Evolutionary conservation across 257 asterid species (phyloP), one percentile per base, ranked within the genome.

Genomic region (Solanum lycopersicoides): DNA sequence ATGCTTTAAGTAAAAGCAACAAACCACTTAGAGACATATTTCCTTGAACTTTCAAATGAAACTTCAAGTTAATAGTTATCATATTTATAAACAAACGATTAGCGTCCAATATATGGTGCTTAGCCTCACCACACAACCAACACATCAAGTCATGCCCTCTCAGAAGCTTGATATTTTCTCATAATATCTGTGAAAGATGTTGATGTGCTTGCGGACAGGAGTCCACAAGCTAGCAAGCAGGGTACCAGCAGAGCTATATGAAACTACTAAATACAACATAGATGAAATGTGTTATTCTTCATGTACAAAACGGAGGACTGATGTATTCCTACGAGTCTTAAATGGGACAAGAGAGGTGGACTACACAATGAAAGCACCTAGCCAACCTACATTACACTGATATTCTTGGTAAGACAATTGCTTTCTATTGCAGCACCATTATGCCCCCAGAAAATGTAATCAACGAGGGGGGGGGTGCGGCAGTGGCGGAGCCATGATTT

Each of bases 101-200:
- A 44, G n/a, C 9, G 39, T 77, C 35, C 23, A 77, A 44, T 9
- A 77, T 8, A 42, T n/a, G 60, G 83, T 13, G 23, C 83, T 76
- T 76, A 77, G 63, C 83, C 37, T 42, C 83, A 77, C 39, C 9
- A 59, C 60, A 42, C 83, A 76, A 76, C 83, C 13, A 76, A 76
- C 83, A 77, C 63, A 42, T 42, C 83, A 47, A 13, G 56, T 50
- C 44, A 44, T 12, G 89, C 59, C 94, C 92, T 79, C 93, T 92
- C 34, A 32, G 94, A 88, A 88, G 34, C 34, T 2, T 32, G 34
- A 32, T 32, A 32, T 32, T 32, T 32, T 32, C 34, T 32, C 3
- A 32, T 32, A 32, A 2, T 32, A 68, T 59, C 37, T 72, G 87
- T 23, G 41, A 28, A 65, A 25, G 65, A 28, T 12, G 60, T 87